Evolutionary conservation across 352 stramenopile species (phyloP).

Genomic region (Globisporangium camurandrum): DNA sequence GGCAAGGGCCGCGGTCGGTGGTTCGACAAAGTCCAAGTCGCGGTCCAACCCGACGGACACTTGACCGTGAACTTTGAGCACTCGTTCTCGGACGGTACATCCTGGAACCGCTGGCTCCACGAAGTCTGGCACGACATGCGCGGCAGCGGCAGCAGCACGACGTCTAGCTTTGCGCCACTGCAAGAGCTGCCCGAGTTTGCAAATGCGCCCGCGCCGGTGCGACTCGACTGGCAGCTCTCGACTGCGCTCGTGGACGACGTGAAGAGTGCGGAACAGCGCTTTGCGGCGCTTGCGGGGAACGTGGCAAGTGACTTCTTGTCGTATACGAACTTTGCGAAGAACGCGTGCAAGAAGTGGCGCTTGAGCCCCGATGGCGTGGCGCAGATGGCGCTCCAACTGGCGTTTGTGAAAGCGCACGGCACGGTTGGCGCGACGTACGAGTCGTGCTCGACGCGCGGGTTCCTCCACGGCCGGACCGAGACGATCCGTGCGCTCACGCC

Average conservation of each 20-base stretch:
- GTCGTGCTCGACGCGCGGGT: slow-evolving; percentile 88
- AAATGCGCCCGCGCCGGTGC: slow-evolving; percentile 30
- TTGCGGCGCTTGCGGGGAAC: slow-evolving; percentile 58
- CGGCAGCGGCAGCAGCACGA: too few species aligned
- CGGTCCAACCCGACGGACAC: slow-evolving; percentile 75
- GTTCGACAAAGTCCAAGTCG: slow-evolving; percentile 93
- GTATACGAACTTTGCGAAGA: slow-evolving; percentile 87
- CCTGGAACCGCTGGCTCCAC: slow-evolving; percentile 90
- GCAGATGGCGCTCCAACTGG: slow-evolving; percentile 90
- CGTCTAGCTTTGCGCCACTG: slow-evolving; percentile 65
- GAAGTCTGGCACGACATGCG: slow-evolving; percentile 90
- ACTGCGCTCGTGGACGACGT: slow-evolving; percentile 69
- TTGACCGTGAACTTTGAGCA: slow-evolving; percentile 93
- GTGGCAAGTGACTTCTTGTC: slow-evolving; percentile 70
- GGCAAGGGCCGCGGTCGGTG: slow-evolving; percentile 78
- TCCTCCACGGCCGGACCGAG: slow-evolving; percentile 89
- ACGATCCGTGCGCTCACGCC: slow-evolving; percentile 85
- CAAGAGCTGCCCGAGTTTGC: slow-evolving; percentile 53
- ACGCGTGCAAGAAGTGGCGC: slow-evolving; percentile 88
- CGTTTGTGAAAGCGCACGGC: slow-evolving; percentile 76
- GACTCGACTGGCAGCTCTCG: slow-evolving; percentile 69
- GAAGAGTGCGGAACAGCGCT: slow-evolving; percentile 63
- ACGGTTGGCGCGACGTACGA: slow-evolving; percentile 85
- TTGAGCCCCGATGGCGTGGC: slow-evolving; percentile 86
- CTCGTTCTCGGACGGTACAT: slow-evolving; percentile 89